A percentile compares a stretch with the other conserved stretches of the same genome.
These are phyloP conservation scores for Cladosporium sp. DNA, from an alignment of 2,329 filamentous ascomycete species.

Conservation along the genomic window DNA sequence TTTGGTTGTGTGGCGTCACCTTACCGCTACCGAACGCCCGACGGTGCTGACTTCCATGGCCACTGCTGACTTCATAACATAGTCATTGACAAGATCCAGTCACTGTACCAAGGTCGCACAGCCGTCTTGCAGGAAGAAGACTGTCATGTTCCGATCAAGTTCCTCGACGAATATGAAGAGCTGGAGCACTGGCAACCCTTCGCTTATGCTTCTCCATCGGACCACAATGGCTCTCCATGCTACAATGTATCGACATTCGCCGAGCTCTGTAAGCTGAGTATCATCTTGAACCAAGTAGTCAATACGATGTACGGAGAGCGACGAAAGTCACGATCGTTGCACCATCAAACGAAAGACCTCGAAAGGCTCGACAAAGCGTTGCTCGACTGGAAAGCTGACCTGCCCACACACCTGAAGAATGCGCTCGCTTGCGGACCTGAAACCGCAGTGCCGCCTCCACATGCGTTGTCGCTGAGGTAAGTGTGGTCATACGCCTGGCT, in stretches of 20 bases:
- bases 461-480: constrained; percentile 13
- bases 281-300: constrained; percentile 15
- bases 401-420: constrained; percentile 8
- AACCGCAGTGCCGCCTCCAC: constrained; percentile 15
- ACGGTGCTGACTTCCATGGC: not conserved
- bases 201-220: constrained; percentile 41
- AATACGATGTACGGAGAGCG: constrained; percentile 13
- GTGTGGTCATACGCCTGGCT: too few relatives aligned
- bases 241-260: constrained; percentile 19
- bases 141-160: constrained; percentile 15
- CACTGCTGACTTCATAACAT: constrained; percentile 34
- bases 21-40: too few relatives aligned
- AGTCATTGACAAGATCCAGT: constrained; percentile 20
- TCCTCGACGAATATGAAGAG: constrained; percentile 19
- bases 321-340: constrained; percentile 7
- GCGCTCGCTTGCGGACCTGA: constrained; percentile 15
- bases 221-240: constrained; percentile 39
- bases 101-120: constrained; percentile 12
- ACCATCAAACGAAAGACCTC: constrained; percentile 13
- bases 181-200: constrained; percentile 20
- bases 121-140: constrained; percentile 16
- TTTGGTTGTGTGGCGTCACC: not conserved
- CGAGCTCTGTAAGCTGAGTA: constrained; percentile 14
- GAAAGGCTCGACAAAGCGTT: constrained; percentile 13
- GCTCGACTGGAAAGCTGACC: constrained; percentile 11